Evolutionary conservation across 345 rosid genomes (phyloP).

Genomic region (Murraya koenigii): DNA sequence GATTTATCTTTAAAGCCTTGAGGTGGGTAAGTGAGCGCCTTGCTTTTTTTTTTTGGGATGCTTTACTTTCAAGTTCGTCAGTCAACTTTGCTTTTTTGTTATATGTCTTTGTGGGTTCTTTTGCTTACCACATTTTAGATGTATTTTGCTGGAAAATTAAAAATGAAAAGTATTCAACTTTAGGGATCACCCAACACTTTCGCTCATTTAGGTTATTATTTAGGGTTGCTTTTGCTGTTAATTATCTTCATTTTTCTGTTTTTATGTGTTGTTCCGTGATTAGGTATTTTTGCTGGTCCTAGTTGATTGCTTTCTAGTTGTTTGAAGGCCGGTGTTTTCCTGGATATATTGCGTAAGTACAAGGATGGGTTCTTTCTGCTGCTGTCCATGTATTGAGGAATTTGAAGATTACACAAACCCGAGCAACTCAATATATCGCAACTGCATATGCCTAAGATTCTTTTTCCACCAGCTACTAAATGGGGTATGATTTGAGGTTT

Average conservation of each 20-base stretch:
- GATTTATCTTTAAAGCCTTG: not conserved
- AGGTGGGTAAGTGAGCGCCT: not conserved
- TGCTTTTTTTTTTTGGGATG: not conserved
- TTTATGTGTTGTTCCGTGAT: not conserved
- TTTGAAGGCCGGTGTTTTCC: not conserved
- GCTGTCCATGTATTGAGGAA: conserved; percentile 60
- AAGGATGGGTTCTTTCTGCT: conserved; percentile 54
- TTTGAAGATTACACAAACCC: conserved; percentile 44
- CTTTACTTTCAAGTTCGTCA: not conserved
- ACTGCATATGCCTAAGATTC: conserved; percentile 50
- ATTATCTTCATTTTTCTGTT: not conserved
- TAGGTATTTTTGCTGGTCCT: not conserved
- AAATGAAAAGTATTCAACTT: not conserved
- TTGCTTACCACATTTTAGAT: not conserved
- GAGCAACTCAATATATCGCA: conserved; percentile 45
- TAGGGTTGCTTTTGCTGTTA: not conserved
- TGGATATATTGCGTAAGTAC: conserved; percentile 3
- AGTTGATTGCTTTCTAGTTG: not conserved
- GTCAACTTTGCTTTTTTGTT: not conserved
- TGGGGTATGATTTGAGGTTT: conserved; percentile 52
- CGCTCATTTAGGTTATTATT: not conserved
- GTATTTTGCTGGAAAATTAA: not conserved
- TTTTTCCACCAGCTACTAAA: conserved; percentile 45
- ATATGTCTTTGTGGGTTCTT: not conserved
- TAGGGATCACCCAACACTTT: not conserved